Evolutionary conservation across 352 stramenopile genomes (phyloP), one percentile per base, ranked within the genome.

Genomic region (Achlya hypogyna): DNA sequence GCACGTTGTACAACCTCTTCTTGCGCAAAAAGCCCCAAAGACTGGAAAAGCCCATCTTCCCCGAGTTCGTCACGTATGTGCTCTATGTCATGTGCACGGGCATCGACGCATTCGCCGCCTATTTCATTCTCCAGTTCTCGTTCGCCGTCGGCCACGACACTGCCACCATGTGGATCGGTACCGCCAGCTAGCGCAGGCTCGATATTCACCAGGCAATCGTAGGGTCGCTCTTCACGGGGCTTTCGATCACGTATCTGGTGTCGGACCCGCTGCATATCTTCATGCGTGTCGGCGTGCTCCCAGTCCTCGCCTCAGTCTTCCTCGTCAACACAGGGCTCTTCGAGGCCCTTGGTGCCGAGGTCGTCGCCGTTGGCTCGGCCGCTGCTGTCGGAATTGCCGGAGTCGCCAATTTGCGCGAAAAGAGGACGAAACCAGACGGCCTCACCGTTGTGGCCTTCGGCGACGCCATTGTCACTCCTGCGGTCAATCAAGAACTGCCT

Each of bases 91-190:
- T 89, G 29, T 84, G 82, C 64, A 67, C 72, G 2, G 70, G 53
- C 5, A 88, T 79, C 76, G 82, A 78, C 45, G 73, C 52, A 5
- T 89, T 80, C 78, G 77, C 77, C 28, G 58, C 76, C 43, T 91
- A 81, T 62, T 91, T 89, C 53, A 78, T 91, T 5, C 51, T 88
- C 49, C 84, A 86, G 77, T 89, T 88, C 52, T 79, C 77, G 5
- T 88, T 88, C 60, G 81, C 78, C 9, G 78, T 89, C 25, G 82
- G 38, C 2, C 38, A 45, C 38, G 38, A 3, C 6, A 75, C 32
- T 56, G 76, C 2, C 69, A 82, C 71, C 73, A 87, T 5, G 38
- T 89, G 81, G 78, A 71, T 87, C 16, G 78, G 77, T 1, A 88
- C 82, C 10, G 59, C 88, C 4, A 31, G 82, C 2, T 80, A 1